Evolutionary conservation across 768 basidiomycete genomes (phyloP), one percentile per base, ranked within the genome.

Genomic region (Kwoniella mangroviensis): DNA sequence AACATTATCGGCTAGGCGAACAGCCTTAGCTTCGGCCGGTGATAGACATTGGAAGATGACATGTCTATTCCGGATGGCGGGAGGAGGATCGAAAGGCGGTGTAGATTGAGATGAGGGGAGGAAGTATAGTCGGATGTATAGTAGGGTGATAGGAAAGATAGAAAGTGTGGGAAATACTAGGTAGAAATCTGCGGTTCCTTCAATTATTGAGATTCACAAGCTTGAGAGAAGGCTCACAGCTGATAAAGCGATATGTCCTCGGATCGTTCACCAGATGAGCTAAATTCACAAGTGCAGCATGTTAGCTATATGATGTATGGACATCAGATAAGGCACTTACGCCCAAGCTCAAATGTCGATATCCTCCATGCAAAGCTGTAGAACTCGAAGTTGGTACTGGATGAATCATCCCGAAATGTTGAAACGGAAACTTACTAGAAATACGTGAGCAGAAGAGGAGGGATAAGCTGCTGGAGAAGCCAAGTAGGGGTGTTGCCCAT

Each of bases 41-140:
- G 70, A 65, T n/a, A 75, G 67, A 51, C 77, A 78, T 51, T 80
- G 73, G 63, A 73, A 78, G 11, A 80, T 71, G 40, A 73, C 69
- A 13, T 56, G 24, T 21, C 62, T 19, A 12, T 52, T 19, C 15
- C 15, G 49, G 5, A 80, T 67, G 9, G 41, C 5, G 4, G n/a
- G 3, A 1, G 77, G 72, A 0, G 77, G 79, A 24, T 78, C 65
- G 19, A 45, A 34, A 0, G 79, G 77, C 17, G 79, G 77, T 3
- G 69, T 52, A 7, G 73, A 75, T 56, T 77, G 77, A 13, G 43
- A 55, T 17, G 53, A 24, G 6, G 79, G 79, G 9, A 80, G 73
- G 63, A 80, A 72, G 63, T 78, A 78, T 2, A 80, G 73, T n/a
- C 71, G 70, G 10, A 79, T 65, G 61, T 70, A 80, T 3, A 77